phyloP scores from a whole-genome alignment of 202 grass and related monocot species.

The Panicum hallii region DNA sequence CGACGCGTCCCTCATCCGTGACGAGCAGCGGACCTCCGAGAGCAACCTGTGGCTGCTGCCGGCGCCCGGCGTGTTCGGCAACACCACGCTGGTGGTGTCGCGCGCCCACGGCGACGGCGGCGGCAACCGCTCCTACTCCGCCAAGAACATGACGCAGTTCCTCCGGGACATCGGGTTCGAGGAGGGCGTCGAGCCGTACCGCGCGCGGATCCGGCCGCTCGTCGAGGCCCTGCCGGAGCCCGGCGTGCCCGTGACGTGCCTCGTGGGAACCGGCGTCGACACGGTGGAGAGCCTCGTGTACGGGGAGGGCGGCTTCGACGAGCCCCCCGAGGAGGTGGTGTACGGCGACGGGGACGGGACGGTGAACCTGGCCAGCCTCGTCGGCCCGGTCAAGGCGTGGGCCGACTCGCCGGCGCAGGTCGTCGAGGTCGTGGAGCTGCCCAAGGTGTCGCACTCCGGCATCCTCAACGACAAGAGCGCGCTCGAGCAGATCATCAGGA shows the following conservation, averaged over 20 bases:
- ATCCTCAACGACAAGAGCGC: slow-evolving; percentile 73
- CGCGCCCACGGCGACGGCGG: neutral
- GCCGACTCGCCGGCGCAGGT: slow-evolving; percentile 54
- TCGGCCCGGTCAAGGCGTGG: slow-evolving; percentile 71
- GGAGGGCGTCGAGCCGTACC: slow-evolving; percentile 71
- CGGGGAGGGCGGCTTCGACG: slow-evolving; percentile 63
- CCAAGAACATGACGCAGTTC: slow-evolving; percentile 70
- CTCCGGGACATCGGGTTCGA: slow-evolving; percentile 84
- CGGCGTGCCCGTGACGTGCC: slow-evolving; percentile 77
- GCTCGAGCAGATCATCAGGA: slow-evolving; percentile 60
- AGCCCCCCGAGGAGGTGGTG: slow-evolving; percentile 52
- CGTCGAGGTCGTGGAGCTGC: slow-evolving; percentile 64
- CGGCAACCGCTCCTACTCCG: slow-evolving; percentile 71
- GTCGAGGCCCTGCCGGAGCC: slow-evolving; percentile 63
- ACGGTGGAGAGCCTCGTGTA: slow-evolving; percentile 74
- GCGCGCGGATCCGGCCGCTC: slow-evolving; percentile 58
- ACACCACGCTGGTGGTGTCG: slow-evolving; percentile 63
- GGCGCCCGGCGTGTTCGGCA: slow-evolving; percentile 63
- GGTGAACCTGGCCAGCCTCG: slow-evolving; percentile 76
- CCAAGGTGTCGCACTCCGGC: slow-evolving; percentile 62
- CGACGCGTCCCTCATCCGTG: slow-evolving; percentile 66
- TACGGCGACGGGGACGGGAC: slow-evolving; percentile 93
- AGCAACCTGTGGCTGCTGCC: slow-evolving; percentile 97
- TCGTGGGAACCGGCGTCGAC: slow-evolving; percentile 71
- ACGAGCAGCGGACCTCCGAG: slow-evolving; percentile 78